Conservation (phyloP, 768 basidiomycete species). For the Collybiopsis luxurians region DNA sequence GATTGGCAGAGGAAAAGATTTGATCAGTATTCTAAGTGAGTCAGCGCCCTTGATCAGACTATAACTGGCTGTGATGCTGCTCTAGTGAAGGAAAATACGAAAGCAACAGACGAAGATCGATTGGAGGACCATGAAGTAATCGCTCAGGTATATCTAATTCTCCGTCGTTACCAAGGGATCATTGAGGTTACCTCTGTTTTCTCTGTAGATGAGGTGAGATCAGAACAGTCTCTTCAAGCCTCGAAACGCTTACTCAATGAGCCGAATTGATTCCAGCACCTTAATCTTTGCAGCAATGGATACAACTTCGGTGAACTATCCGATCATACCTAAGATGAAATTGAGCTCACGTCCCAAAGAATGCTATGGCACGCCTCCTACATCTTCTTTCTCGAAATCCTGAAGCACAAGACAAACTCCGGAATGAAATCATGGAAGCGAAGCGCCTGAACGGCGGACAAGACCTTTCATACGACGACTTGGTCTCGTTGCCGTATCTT, state of each 20-base stretch:
- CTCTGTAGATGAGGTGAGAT: slow-evolving; percentile 3
- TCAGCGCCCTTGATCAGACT: not conserved
- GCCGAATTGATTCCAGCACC: slow-evolving; percentile 18
- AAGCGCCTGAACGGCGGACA: slow-evolving; percentile 14
- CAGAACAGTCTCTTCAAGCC: not conserved
- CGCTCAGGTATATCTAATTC: slow-evolving; percentile 26
- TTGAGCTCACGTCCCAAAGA: not conserved
- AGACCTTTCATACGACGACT: slow-evolving; percentile 33
- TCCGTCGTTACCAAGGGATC: not conserved
- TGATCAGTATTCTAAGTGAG: slow-evolving; percentile 33
- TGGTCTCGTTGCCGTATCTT: slow-evolving; percentile 33
- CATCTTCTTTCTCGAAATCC: slow-evolving; percentile 29
- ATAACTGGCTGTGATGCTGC: too few relatives aligned
- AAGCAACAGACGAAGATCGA: slow-evolving; percentile 23
- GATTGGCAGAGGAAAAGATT: slow-evolving; percentile 30
- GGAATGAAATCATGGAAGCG: slow-evolving; percentile 31
- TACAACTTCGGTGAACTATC: slow-evolving; percentile 30
- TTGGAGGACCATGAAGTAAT: slow-evolving; percentile 32
- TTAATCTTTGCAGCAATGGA: slow-evolving; percentile 41
- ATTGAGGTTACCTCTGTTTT: not conserved
- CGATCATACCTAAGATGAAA: too few relatives aligned
- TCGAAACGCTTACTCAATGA: too few relatives aligned
- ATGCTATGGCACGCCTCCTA: slow-evolving; percentile 30
- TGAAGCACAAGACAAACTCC: slow-evolving; percentile 34
- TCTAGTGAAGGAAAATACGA: slow-evolving; percentile 34